phyloP scores from a whole-genome alignment of 805 yeast genomes.

The Ogataea paradorogensis region DNA sequence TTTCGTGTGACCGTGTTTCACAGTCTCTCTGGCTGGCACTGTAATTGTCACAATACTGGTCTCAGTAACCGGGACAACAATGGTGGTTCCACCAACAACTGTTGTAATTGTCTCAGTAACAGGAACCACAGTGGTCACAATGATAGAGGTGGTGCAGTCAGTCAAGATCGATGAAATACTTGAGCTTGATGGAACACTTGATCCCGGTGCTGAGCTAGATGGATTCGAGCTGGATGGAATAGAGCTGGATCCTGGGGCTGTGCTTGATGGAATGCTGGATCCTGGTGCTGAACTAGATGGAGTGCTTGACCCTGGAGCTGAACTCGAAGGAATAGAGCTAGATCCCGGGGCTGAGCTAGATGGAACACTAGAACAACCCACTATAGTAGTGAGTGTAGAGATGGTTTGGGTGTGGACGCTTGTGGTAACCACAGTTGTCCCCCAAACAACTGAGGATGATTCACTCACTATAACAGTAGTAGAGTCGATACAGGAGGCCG shows the following conservation, averaged over 20 bases:
- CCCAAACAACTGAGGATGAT: no score
- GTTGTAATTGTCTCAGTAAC: not conserved
- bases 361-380: no score
- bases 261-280: not conserved
- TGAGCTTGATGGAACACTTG: not conserved
- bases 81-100: not conserved
- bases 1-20: no score
- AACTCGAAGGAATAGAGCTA: not conserved
- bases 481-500: no score
- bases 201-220: not conserved
- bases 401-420: no score
- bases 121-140: not conserved
- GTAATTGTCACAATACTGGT: not conserved
- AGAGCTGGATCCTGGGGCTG: not conserved
- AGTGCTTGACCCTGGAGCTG: not conserved
- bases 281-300: not conserved
- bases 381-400: no score
- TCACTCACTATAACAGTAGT: no score
- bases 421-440: no score
- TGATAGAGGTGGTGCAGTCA: not conserved
- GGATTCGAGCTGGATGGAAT: not conserved
- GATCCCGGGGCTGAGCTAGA: not conserved
- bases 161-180: not conserved
- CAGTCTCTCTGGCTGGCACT: not conserved
- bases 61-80: not conserved